Evolutionary conservation across 2,329 filamentous ascomycete species (phyloP), one percentile per base, ranked within the genome.

Genomic region (Aspergillus pseudoviridinutans): DNA sequence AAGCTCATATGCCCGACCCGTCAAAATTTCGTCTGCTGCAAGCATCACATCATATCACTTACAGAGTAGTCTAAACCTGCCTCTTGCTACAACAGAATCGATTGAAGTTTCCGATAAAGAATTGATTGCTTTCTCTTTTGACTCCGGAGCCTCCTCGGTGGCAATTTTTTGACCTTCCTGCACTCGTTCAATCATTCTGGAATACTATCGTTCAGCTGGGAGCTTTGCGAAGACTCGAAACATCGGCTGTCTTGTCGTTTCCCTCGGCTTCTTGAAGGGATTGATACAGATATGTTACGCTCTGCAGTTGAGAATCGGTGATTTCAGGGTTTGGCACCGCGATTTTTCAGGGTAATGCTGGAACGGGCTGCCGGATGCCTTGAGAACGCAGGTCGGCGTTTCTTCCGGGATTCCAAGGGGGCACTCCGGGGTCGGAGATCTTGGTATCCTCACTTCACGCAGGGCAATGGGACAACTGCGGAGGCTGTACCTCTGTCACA

Each of bases 331-430:
- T 66, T 59, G 59, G 64, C 58, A 55, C 64, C 64, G 64, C 63
- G 64, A 67, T 62, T 61, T 61, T 65, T 59, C 64, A 62, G 71
- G 74, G 78, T 74, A 70, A 81, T 81, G 79, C 78, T 81, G 68
- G 79, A 81, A 77, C 78, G 79, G 68, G 75, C 78, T 64, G 73
- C 76, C 59, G 73, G 77, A 73, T 79, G 75, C 68, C 72, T 80
- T 69, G 78, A 81, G 70, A 77, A 72, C 72, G 78, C 77, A 67
- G 76, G 78, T 66, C 73, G 77, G 70, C 74, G 74, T 72, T 68
- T 79, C 60, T 68, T 78, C 60, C 73, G 72, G 61, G 72, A 75
- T 60, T 64, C 74, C 54, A 73, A 74, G 58, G 67, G 68, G 55
- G 68, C 70, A n/a, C 63, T 77, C 63, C 72, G 75, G 61, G 69